A percentile compares a stretch with the other conserved stretches of the same genome.
Conservation (phyloP, 2,329 filamentous ascomycete species). For the Amauroascus verrucosus region DNA sequence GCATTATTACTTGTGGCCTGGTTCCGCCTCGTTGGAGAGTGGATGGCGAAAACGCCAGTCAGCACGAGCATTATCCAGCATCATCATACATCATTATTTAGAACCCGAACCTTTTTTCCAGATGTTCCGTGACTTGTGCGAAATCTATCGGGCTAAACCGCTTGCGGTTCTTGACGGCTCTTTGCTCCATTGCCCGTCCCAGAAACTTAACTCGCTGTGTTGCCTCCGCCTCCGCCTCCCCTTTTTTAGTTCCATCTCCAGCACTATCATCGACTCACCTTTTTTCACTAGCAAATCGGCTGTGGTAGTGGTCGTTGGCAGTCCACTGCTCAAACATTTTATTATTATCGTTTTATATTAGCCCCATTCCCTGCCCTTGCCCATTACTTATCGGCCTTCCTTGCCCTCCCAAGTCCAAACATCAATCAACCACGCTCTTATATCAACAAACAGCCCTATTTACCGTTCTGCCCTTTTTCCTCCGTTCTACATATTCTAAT, state of each 20-base stretch:
- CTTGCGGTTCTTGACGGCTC: conserved; percentile 9
- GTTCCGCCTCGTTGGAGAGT: conserved; percentile 8
- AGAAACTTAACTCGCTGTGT: not conserved
- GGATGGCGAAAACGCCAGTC: not conserved
- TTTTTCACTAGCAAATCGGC: not conserved
- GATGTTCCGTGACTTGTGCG: conserved; percentile 1
- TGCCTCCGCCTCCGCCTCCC: conserved; percentile 11
- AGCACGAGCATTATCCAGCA: not conserved
- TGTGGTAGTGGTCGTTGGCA: not conserved
- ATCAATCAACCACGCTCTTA: not conserved
- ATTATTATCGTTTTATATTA: not conserved
- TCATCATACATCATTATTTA: not conserved
- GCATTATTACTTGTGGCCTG: conserved; percentile 8
- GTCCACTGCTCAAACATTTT: not conserved
- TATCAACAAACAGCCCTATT: not conserved
- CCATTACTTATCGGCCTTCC: not conserved
- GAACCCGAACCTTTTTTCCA: not conserved
- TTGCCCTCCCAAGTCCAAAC: not conserved
- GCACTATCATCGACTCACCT: not conserved
- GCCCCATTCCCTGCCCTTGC: not conserved
- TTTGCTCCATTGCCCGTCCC: conserved; percentile 6
- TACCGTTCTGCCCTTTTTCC: not conserved
- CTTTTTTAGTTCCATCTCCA: not conserved
- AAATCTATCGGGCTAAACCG: conserved; percentile 5
- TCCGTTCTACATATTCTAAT: not conserved